These are phyloP conservation scores for Bisporella sp. DNA, from an alignment of 2,329 filamentous ascomycete species.

Conservation along the genomic window DNA sequence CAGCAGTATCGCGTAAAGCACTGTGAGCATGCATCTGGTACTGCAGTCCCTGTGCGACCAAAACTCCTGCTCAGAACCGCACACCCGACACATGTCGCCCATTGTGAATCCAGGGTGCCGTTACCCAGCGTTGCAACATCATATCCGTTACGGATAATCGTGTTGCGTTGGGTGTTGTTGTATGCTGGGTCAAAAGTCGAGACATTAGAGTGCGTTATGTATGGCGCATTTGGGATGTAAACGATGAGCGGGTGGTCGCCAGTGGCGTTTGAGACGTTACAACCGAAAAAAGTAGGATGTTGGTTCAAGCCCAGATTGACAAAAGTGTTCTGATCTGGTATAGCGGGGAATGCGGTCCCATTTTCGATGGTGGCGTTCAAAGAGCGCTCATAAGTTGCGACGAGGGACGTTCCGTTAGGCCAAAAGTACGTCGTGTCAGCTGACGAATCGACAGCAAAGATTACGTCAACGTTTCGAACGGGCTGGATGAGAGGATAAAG, in stretches of 20 bases:
- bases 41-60: constrained; percentile 57
- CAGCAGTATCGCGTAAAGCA: constrained; percentile 89
- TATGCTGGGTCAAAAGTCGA: constrained; percentile 69
- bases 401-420: constrained; percentile 71
- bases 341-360: constrained; percentile 61
- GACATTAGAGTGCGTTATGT: constrained; percentile 68
- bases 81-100: constrained; percentile 82
- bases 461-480: constrained; percentile 64
- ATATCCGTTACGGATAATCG: constrained; percentile 81
- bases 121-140: constrained; percentile 80
- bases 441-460: constrained; percentile 74
- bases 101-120: constrained; percentile 63
- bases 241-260: constrained; percentile 61
- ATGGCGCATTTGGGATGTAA: constrained; percentile 83
- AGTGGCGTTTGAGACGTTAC: constrained; percentile 58
- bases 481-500: constrained; percentile 72
- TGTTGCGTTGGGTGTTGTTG: constrained; percentile 59
- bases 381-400: constrained; percentile 67
- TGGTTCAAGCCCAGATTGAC: constrained; percentile 70
- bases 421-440: constrained; percentile 63
- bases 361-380: constrained; percentile 51
- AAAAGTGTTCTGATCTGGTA: constrained; percentile 72
- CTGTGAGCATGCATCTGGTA: constrained; percentile 63
- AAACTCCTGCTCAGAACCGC: constrained; percentile 75
- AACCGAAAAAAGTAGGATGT: constrained; percentile 75